Evolutionary conservation across 805 yeast genomes (phyloP).

Genomic region (Lachancea sp.): DNA sequence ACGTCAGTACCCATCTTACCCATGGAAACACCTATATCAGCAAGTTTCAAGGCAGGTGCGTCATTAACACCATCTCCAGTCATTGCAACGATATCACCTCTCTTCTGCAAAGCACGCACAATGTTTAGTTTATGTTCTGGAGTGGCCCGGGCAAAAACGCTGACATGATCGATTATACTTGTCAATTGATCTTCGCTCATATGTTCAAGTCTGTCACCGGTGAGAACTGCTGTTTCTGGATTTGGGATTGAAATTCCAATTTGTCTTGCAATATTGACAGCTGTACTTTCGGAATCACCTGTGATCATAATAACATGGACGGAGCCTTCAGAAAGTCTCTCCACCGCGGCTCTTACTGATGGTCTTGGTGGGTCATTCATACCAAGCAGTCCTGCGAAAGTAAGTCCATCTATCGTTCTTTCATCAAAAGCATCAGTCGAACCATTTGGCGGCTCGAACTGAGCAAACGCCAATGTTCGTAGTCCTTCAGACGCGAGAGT

Average conservation of each 20-base stretch:
- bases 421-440: conserved; percentile 24
- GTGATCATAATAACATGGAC: conserved; percentile 98
- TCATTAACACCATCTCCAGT: conserved; percentile 99
- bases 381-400: conserved; percentile 82
- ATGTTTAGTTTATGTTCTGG: conserved; percentile 91
- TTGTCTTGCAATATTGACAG: conserved; percentile 74
- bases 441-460: conserved; percentile 34
- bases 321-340: conserved; percentile 78
- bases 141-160: conserved; percentile 90
- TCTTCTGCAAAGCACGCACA: conserved; percentile 79
- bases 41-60: conserved; percentile 95
- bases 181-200: conserved; percentile 69
- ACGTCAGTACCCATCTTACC: conserved; percentile 94
- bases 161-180: conserved; percentile 70
- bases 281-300: conserved; percentile 87
- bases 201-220: conserved; percentile 75
- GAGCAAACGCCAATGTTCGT: conserved; percentile 78
- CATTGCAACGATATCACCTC: conserved; percentile 97
- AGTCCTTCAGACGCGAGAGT: conserved; percentile 75
- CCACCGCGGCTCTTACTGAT: conserved; percentile 68
- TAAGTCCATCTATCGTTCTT: conserved; percentile 49
- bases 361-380: conserved; percentile 98
- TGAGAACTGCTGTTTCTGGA: conserved; percentile 61
- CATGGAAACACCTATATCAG: conserved; percentile 95
- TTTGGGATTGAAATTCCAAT: conserved; percentile 80